phyloP scores from a whole-genome alignment of 495 filamentous ascomycete genomes.

The Penicillium psychrofluorescens region DNA sequence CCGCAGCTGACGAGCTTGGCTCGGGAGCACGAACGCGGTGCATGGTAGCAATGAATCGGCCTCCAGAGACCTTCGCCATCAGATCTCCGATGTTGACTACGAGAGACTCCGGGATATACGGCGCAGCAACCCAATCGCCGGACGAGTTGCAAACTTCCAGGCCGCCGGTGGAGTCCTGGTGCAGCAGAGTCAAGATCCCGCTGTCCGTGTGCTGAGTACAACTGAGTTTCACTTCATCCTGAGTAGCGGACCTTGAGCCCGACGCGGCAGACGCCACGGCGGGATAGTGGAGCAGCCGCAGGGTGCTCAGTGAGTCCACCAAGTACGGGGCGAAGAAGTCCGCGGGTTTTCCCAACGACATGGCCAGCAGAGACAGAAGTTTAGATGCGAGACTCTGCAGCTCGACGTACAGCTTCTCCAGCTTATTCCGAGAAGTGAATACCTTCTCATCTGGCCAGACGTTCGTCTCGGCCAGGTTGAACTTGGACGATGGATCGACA shows the following conservation, averaged over 20 bases:
- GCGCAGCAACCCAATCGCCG: constrained; percentile 36
- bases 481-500: constrained; percentile 7
- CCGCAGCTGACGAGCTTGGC: background rate
- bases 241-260: background rate
- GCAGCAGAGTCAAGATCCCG: constrained; percentile 35
- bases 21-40: constrained; percentile 33
- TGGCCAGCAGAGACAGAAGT: constrained; percentile 34
- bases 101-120: constrained; percentile 34
- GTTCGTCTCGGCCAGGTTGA: constrained; percentile 37
- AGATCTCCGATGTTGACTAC: constrained; percentile 48
- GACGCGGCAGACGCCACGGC: constrained; percentile 5
- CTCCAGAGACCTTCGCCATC: constrained; percentile 38
- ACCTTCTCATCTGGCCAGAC: constrained; percentile 25
- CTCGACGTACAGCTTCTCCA: constrained; percentile 34
- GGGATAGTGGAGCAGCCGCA: constrained; percentile 35
- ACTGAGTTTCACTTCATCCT: constrained; percentile 26
- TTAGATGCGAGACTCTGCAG: constrained; percentile 31
- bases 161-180: constrained; percentile 35
- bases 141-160: constrained; percentile 34
- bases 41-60: constrained; percentile 40
- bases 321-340: constrained; percentile 34
- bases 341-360: constrained; percentile 27
- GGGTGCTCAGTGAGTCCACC: constrained; percentile 31
- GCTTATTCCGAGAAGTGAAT: constrained; percentile 7
- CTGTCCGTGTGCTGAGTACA: constrained; percentile 41